Percentiles rank a stretch among this genome's conserved stretches.
phyloP scores from a whole-genome alignment of 192 early-diverging fungal genomes.

The Pilobolus umbonatus region DNA sequence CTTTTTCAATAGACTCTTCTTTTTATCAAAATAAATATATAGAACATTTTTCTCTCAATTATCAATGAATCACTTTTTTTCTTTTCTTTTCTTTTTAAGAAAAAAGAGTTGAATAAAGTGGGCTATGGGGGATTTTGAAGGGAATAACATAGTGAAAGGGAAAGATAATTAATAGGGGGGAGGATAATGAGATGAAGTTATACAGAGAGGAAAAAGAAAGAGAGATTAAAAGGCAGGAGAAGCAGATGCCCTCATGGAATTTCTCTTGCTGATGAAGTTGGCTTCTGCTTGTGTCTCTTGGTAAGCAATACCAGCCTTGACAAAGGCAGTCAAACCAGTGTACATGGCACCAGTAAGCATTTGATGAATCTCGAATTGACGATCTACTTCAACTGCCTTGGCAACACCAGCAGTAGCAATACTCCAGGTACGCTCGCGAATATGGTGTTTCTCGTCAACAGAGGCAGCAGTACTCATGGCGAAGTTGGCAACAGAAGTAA shows the following conservation, averaged over 20 bases:
- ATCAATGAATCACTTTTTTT: no score
- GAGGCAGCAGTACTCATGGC: slow-evolving; percentile 29
- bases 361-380: slow-evolving; percentile 49
- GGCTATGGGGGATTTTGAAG: no score
- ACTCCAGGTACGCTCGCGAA: slow-evolving; percentile 47
- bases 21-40: no score
- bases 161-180: not conserved
- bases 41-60: no score
- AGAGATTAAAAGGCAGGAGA: not conserved
- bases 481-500: slow-evolving; percentile 34
- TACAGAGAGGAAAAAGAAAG: not conserved
- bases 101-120: no score
- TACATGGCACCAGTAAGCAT: slow-evolving; percentile 43
- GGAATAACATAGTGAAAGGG: no score
- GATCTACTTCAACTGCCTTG: slow-evolving; percentile 45
- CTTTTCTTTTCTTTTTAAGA: no score
- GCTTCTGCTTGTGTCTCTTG: slow-evolving; percentile 34
- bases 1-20: no score
- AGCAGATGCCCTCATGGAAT: no score
- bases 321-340: slow-evolving; percentile 38
- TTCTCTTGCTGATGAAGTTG: no score
- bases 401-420: slow-evolving; percentile 38
- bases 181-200: not conserved
- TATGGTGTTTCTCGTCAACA: slow-evolving; percentile 41
- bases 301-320: slow-evolving; percentile 51